phyloP scores from a whole-genome alignment of 139 green algal species.

The Eudorina sp. region DNA sequence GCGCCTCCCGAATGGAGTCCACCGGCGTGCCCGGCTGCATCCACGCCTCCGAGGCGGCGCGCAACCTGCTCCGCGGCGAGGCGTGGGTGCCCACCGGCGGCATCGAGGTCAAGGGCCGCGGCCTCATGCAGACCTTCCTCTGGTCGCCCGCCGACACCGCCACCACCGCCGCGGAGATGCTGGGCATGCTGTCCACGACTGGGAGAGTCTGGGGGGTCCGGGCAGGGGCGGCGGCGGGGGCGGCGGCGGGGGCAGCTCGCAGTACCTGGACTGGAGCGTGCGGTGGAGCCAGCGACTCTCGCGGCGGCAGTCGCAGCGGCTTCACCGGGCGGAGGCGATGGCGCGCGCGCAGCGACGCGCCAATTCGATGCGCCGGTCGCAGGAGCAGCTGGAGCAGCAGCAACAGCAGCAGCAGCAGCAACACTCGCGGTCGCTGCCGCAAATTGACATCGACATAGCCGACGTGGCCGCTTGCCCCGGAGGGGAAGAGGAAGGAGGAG shows the following conservation, averaged over 20 bases:
- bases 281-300: not conserved
- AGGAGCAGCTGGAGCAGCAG: not conserved
- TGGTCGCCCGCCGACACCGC: not conserved
- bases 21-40: not conserved
- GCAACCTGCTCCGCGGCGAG: not conserved
- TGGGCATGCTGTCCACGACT: not conserved
- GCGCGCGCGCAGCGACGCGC: too few relatives aligned
- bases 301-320: not conserved
- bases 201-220: too few relatives aligned
- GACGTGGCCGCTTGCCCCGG: too few relatives aligned
- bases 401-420: not conserved
- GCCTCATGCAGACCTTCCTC: conserved; percentile 14
- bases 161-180: not conserved
- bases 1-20: conserved; percentile 1
- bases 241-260: too few relatives aligned
- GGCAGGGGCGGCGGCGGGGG: too few relatives aligned
- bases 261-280: not conserved
- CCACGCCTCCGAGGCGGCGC: not conserved
- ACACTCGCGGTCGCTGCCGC: not conserved
- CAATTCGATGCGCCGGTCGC: not conserved
- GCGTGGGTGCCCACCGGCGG: not conserved
- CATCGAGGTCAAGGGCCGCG: conserved; percentile 17
- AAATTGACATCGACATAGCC: not conserved
- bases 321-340: not conserved
- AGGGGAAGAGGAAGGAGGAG: too few relatives aligned